phyloP scores from a whole-genome alignment of 495 filamentous ascomycete species.

The Cercophora scortea region DNA sequence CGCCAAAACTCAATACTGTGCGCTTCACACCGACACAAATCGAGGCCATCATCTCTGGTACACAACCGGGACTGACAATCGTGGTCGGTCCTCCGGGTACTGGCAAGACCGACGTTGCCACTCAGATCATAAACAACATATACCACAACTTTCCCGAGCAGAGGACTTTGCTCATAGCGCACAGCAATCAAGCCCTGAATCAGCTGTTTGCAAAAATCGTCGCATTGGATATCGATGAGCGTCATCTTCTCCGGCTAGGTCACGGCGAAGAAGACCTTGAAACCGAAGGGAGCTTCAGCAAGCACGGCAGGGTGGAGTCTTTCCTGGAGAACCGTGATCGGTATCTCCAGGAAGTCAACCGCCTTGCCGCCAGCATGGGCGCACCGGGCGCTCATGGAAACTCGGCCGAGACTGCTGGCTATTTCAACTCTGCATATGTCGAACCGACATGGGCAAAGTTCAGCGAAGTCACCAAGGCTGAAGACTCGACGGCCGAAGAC shows the following conservation, averaged over 20 bases:
- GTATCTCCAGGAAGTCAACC: conserved; percentile 78
- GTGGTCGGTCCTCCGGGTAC: conserved; percentile 95
- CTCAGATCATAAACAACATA: conserved; percentile 97
- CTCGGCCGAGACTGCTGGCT: conserved; percentile 92
- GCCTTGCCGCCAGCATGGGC: conserved; percentile 71
- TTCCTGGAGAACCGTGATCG: conserved; percentile 83
- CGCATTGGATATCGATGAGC: conserved; percentile 87
- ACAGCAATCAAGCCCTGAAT: conserved; percentile 96
- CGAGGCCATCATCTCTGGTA: conserved; percentile 88
- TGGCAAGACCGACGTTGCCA: conserved; percentile 96
- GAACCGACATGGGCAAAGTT: conserved; percentile 84
- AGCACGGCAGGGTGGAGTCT: conserved; percentile 88
- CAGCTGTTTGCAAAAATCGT: conserved; percentile 99
- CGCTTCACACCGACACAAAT: conserved; percentile 89
- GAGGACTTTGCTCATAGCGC: conserved; percentile 86
- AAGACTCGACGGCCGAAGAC: conserved; percentile 45
- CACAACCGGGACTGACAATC: conserved; percentile 88
- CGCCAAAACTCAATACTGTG: conserved; percentile 72
- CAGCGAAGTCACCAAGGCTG: conserved; percentile 49
- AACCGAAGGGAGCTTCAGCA: conserved; percentile 82
- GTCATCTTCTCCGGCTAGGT: conserved; percentile 85
- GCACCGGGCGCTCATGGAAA: conserved; percentile 88
- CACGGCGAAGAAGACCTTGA: conserved; percentile 93
- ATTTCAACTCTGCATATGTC: conserved; percentile 91
- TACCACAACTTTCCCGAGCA: conserved; percentile 96